phyloP scores from a whole-genome alignment of 2,329 filamentous ascomycete genomes.

The Epichloe gansuensis region DNA sequence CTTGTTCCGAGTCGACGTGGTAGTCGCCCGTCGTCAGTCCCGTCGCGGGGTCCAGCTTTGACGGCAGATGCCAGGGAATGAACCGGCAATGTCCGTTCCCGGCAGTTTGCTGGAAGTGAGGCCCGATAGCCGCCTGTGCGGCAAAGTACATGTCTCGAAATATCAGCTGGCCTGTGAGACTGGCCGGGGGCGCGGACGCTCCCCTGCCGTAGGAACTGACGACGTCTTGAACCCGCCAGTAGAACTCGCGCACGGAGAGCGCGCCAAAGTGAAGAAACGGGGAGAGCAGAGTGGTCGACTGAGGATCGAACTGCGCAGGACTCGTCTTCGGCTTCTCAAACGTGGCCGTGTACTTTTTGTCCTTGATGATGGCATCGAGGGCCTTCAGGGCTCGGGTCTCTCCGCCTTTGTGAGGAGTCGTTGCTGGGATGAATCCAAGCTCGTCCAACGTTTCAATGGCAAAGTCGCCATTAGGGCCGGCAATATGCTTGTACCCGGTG shows the following conservation, averaged over 20 bases:
- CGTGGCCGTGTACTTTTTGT: conserved; percentile 55
- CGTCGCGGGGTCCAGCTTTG: conserved; percentile 33
- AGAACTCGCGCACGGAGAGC: conserved; percentile 57
- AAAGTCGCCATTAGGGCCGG: conserved; percentile 57
- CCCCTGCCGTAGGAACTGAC: conserved; percentile 42
- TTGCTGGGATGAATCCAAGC: conserved; percentile 52
- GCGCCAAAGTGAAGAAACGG: conserved; percentile 65
- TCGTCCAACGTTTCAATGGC: conserved; percentile 58
- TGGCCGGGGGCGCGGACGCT: conserved; percentile 52
- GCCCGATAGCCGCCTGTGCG: conserved; percentile 56
- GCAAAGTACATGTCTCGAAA: conserved; percentile 80
- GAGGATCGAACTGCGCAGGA: conserved; percentile 59
- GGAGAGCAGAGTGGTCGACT: conserved; percentile 60
- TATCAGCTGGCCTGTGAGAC: conserved; percentile 57
- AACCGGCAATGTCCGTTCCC: conserved; percentile 58
- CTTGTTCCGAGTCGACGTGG: conserved; percentile 47
- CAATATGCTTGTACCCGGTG: conserved; percentile 43
- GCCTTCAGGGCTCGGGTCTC: conserved; percentile 49
- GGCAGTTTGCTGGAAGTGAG: conserved; percentile 48
- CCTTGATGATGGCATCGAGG: conserved; percentile 44
- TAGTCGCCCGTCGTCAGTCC: conserved; percentile 45
- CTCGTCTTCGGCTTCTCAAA: conserved; percentile 68
- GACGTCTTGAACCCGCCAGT: conserved; percentile 55
- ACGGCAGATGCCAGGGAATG: conserved; percentile 66
- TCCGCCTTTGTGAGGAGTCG: conserved; percentile 56